Conservation (phyloP, 2,329 filamentous ascomycete genomes). For the Aspergillus terreus region DNA sequence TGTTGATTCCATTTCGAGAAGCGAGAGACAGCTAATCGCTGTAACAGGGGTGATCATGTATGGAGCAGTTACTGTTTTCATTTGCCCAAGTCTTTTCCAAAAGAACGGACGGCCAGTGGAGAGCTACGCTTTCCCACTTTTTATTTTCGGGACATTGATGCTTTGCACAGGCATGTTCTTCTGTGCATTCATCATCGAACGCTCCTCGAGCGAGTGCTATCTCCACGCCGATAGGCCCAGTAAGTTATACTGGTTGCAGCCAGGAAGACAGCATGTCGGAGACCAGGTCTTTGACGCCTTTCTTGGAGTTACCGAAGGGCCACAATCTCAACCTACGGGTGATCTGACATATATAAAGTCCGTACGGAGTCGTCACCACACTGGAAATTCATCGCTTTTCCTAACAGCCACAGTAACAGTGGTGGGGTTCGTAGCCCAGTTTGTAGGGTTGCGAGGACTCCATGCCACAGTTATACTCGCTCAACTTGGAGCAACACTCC, state of each 20-base stretch:
- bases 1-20: neutral
- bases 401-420: constrained; percentile 24
- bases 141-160: constrained; percentile 28
- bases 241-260: constrained; percentile 38
- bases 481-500: constrained; percentile 32
- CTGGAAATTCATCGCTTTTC: constrained; percentile 15
- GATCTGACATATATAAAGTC: constrained; percentile 28
- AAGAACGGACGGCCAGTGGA: constrained; percentile 22
- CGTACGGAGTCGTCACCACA: constrained; percentile 12
- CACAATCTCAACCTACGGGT: constrained; percentile 8
- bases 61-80: constrained; percentile 27
- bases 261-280: constrained; percentile 33
- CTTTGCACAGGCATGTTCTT: constrained; percentile 32
- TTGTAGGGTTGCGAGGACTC: constrained; percentile 36
- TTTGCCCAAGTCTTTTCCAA: constrained; percentile 22
- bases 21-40: neutral
- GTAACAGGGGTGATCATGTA: constrained; percentile 24
- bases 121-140: constrained; percentile 33
- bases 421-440: constrained; percentile 36
- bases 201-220: constrained; percentile 26
- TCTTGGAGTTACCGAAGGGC: constrained; percentile 24
- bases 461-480: constrained; percentile 35
- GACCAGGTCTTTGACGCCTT: constrained; percentile 39
- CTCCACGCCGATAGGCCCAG: constrained; percentile 21
- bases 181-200: constrained; percentile 34